These are phyloP conservation scores for Penicillium expansum DNA, from an alignment of 2,329 filamentous ascomycete genomes.

Conservation along the genomic window DNA sequence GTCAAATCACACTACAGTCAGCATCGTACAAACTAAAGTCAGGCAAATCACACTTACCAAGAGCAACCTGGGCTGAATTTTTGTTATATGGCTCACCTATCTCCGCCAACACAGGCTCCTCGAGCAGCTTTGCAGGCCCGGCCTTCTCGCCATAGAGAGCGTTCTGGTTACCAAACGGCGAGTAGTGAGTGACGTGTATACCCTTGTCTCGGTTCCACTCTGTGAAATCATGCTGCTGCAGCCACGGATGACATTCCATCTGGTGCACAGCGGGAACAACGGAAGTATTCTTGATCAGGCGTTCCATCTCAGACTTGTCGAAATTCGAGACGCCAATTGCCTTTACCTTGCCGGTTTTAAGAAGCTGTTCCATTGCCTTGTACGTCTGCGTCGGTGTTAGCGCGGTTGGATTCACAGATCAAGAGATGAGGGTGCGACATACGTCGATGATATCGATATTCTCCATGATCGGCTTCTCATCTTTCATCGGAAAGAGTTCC, in stretches of 20 bases:
- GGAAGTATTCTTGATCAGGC: conserved; percentile 44
- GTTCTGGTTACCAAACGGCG: conserved; percentile 56
- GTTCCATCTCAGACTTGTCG: conserved; percentile 48
- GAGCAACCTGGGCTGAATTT: conserved; percentile 50
- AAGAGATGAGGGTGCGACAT: conserved; percentile 10
- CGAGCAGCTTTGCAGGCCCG: conserved; percentile 50
- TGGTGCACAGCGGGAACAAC: conserved; percentile 52
- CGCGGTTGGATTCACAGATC: background rate
- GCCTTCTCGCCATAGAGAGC: conserved; percentile 46
- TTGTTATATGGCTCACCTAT: conserved; percentile 55
- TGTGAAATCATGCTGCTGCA: conserved; percentile 51
- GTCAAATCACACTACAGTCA: background rate
- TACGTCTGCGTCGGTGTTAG: conserved; percentile 40
- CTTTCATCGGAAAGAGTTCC: conserved; percentile 47
- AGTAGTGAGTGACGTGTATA: conserved; percentile 57
- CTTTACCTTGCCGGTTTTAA: conserved; percentile 44
- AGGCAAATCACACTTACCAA: conserved; percentile 35
- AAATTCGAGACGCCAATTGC: conserved; percentile 57
- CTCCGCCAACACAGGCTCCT: conserved; percentile 50
- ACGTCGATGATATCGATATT: conserved; percentile 51
- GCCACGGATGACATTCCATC: conserved; percentile 54
- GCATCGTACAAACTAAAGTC: background rate
- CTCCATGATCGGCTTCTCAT: conserved; percentile 44
- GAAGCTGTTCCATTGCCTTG: conserved; percentile 49
- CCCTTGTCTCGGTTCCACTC: conserved; percentile 50